These are phyloP conservation scores for Rhodotorula paludigena DNA, from an alignment of 768 basidiomycete genomes.

Conservation along the genomic window DNA sequence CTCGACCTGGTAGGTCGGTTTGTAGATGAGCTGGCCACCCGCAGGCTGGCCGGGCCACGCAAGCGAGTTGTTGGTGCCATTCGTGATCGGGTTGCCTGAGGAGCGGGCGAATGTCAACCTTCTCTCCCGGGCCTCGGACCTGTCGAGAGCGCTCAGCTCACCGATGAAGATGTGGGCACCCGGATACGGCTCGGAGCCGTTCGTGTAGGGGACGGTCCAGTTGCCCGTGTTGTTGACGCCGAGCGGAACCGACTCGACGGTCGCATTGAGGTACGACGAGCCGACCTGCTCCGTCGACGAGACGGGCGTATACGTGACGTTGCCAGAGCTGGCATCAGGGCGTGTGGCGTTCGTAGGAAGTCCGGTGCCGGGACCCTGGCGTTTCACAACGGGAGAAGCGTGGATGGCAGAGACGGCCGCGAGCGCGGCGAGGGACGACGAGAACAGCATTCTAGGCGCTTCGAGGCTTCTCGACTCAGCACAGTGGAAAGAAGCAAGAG, in stretches of 20 bases:
- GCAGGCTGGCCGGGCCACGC: conserved; percentile 21
- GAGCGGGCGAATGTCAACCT: neutral
- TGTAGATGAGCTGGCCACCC: conserved; percentile 15
- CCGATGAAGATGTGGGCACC: neutral
- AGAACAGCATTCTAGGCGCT: conserved; percentile 10
- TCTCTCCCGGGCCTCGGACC: too few relatives aligned
- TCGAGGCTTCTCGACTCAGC: neutral
- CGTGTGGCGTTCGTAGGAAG: conserved; percentile 1
- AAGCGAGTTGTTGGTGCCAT: conserved; percentile 31
- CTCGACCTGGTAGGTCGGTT: conserved; percentile 10
- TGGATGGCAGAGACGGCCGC: conserved; percentile 1
- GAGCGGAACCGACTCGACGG: conserved; percentile 14
- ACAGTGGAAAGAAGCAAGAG: neutral
- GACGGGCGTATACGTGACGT: neutral
- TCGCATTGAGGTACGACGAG: conserved; percentile 10
- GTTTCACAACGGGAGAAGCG: conserved; percentile 27
- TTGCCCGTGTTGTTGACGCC: conserved; percentile 1
- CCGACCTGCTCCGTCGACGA: conserved; percentile 8
- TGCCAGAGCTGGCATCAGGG: neutral
- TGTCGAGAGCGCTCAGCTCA: neutral
- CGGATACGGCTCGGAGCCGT: conserved; percentile 5
- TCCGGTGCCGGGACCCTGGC: conserved; percentile 17
- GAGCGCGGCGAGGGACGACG: conserved; percentile 11
- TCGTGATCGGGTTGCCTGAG: conserved; percentile 14
- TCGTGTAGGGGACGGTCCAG: conserved; percentile 1